Evolutionary conservation across 73 alveolate species (phyloP).

Genomic region (Breviolum minutum): DNA sequence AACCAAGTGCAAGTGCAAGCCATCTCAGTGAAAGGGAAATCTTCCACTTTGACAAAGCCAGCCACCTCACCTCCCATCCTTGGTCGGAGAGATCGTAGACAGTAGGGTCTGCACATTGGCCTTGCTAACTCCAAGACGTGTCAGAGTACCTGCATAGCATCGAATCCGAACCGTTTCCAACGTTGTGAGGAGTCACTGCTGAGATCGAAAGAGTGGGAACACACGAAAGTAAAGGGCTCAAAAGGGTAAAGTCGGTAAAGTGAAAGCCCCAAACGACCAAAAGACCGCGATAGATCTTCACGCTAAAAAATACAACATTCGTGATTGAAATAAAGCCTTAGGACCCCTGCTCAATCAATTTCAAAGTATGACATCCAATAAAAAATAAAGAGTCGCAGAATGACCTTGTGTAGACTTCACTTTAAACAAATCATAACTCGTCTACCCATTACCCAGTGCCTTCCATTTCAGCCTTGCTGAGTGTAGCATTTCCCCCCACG

Average conservation of each 20-base stretch:
- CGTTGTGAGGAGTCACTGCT: neutral
- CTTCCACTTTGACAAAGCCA: neutral
- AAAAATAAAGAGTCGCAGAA: neutral
- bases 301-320: neutral
- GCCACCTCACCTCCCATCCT: neutral
- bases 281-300: neutral
- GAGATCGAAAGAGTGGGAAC: neutral
- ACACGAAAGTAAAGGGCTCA: neutral
- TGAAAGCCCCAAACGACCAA: neutral
- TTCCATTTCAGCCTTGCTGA: conserved; percentile 9
- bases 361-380: neutral
- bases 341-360: neutral
- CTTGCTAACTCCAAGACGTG: conserved; percentile 13
- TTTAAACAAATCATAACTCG: neutral
- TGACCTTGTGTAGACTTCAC: neutral
- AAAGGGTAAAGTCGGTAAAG: neutral
- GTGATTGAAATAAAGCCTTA: neutral
- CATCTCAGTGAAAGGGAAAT: neutral
- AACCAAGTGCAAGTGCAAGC: neutral
- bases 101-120: neutral
- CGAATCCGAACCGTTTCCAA: neutral
- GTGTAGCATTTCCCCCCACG: neutral
- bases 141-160: neutral
- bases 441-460: neutral
- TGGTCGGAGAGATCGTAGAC: neutral